A percentile compares a stretch with the other conserved stretches of the same genome.
Conservation (phyloP, 2,329 filamentous ascomycete species). For the Aspergillus pseudoviridinutans region DNA sequence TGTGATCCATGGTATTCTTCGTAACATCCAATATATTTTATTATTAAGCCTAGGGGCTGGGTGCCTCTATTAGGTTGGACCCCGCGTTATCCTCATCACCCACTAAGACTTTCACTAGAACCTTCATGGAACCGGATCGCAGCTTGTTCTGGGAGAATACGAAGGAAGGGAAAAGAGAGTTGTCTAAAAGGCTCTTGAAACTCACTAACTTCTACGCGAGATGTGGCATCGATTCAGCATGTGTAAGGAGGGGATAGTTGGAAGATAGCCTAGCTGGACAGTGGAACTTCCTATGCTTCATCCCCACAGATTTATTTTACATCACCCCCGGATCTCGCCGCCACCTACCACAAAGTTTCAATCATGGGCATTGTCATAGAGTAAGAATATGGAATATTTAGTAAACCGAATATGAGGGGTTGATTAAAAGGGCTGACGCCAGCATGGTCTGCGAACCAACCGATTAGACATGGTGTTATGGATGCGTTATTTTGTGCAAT, state of each 20-base stretch:
- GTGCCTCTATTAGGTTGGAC: background rate
- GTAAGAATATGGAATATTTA: background rate
- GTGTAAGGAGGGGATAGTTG: no score
- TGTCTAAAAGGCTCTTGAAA: background rate
- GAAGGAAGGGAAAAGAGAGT: background rate
- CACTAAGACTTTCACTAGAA: background rate
- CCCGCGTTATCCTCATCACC: background rate
- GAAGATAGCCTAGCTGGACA: background rate
- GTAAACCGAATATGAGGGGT: background rate
- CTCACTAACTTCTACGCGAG: background rate
- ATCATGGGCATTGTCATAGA: background rate
- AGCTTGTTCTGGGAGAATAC: background rate
- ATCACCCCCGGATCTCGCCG: background rate
- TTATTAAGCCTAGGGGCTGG: background rate
- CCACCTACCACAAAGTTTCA: background rate
- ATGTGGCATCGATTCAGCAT: no score
- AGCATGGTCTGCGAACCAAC: background rate
- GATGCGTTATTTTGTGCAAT: background rate
- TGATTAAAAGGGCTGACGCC: background rate
- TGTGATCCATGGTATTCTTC: background rate
- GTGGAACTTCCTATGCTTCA: background rate
- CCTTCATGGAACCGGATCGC: background rate
- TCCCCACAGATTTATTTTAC: background rate
- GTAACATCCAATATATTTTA: background rate
- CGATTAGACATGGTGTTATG: background rate